Base-by-base conservation (phyloP, 1,284 basidiomycete species). In the Fistulina hepatica region DNA sequence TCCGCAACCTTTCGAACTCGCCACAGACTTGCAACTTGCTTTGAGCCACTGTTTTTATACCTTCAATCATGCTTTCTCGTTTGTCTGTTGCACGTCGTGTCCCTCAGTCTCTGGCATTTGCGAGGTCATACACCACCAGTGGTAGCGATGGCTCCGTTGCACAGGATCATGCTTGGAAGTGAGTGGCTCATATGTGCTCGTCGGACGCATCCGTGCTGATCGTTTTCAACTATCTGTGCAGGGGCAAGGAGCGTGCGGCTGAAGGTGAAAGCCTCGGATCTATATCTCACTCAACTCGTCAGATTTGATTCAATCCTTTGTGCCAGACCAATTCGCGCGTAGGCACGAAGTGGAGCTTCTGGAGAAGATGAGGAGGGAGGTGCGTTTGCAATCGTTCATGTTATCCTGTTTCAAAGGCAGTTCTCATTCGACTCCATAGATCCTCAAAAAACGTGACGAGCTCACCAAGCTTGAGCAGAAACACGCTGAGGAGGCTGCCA, bases 201-300 rank as follows among this genome's bases (percentile, higher is more conserved):
- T n/a, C n/a, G n/a, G n/a, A n/a, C n/a, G n/a, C n/a, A n/a, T n/a
- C n/a, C n/a, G n/a, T n/a, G n/a, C n/a, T n/a, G n/a, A n/a, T n/a
- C n/a, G n/a, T n/a, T n/a, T n/a, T n/a, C n/a, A n/a, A n/a, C n/a
- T n/a, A n/a, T n/a, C n/a, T n/a, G 26, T 50, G 34, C 53, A 84
- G 81, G 49, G 74, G 75, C 59, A 82, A 73, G 57, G 81, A 83
- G 55, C 76, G 68, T 55, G 81, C 79, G 12, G 71, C 81, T 42
- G 81, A 83, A 63, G 71, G 80, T 76, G 46, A n/a, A n/a, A n/a
- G n/a, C n/a, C n/a, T n/a, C n/a, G 38, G 52, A 45, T 36, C 3
- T 21, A 2, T 19, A 21, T 21, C 13, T 12, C 9, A 21, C 19
- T n/a, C 20, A 13, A 26, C 21, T 22, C 5, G 25, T 21, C 7